These are phyloP conservation scores for Boletus sp. DNA, from an alignment of 768 basidiomycete genomes.

Conservation along the genomic window DNA sequence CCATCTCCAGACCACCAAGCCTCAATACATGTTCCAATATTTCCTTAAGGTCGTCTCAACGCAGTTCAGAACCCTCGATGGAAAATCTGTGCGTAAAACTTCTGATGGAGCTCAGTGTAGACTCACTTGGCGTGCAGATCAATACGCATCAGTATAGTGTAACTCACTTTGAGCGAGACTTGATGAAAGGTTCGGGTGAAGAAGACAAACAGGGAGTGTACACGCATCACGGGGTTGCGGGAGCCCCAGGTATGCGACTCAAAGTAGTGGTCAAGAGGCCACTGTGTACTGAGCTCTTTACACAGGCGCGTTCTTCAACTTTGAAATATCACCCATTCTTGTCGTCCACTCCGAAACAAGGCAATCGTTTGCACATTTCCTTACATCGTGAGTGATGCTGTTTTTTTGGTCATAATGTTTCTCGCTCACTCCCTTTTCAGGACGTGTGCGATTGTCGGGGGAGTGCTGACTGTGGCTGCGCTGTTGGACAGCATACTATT, in stretches of 20 bases:
- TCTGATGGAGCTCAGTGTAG: background rate
- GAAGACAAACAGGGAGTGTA: constrained; percentile 62
- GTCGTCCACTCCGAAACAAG: constrained; percentile 88
- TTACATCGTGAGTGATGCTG: constrained; percentile 78
- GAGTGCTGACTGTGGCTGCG: constrained; percentile 91
- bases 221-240: constrained; percentile 68
- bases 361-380: constrained; percentile 96
- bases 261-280: background rate
- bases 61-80: constrained; percentile 82
- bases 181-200: constrained; percentile 58
- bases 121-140: constrained; percentile 42
- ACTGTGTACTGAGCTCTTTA: background rate
- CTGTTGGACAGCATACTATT: constrained; percentile 86
- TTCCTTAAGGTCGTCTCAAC: constrained; percentile 99
- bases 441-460: constrained; percentile 96
- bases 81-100: constrained; percentile 49
- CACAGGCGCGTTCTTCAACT: constrained; percentile 81
- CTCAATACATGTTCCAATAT: constrained; percentile 96
- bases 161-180: constrained; percentile 93
- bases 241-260: constrained; percentile 55
- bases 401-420: background rate
- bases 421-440: constrained; percentile 37
- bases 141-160: constrained; percentile 94
- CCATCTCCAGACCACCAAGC: constrained; percentile 56
- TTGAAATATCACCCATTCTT: constrained; percentile 95